Percentiles rank a stretch among this genome's conserved stretches.
Conservation (phyloP, 495 filamentous ascomycete species). For the Hypoxylon subgilvum region DNA sequence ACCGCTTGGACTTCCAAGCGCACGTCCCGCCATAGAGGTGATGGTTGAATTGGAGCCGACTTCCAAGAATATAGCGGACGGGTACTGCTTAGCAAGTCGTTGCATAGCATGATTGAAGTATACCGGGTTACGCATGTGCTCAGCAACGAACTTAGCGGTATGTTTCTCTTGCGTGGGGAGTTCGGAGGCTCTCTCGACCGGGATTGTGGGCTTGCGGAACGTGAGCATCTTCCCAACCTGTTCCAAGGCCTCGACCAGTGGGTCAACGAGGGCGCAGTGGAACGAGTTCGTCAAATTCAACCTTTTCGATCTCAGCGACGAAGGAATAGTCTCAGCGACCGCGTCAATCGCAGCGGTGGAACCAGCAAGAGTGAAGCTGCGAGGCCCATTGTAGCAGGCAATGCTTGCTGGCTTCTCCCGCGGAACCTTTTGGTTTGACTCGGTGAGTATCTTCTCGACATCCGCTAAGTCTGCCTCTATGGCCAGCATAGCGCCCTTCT, state of each 20-base stretch:
- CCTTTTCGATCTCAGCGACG: slow-evolving; percentile 44
- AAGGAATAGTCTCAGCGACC: slow-evolving; percentile 26
- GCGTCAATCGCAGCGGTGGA: slow-evolving; percentile 44
- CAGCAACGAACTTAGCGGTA: slow-evolving; percentile 47
- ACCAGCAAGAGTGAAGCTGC: slow-evolving; percentile 57
- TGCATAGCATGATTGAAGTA: slow-evolving; percentile 59
- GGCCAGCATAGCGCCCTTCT: slow-evolving; percentile 54
- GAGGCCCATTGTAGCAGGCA: slow-evolving; percentile 59
- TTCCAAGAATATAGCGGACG: slow-evolving; percentile 55
- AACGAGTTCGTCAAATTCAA: slow-evolving; percentile 60
- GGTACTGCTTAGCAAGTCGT: slow-evolving; percentile 48
- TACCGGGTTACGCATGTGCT: slow-evolving; percentile 59
- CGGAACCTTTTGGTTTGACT: slow-evolving; percentile 23
- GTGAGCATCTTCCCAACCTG: slow-evolving; percentile 37
- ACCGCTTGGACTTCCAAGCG: slow-evolving; percentile 28
- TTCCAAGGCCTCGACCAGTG: slow-evolving; percentile 45
- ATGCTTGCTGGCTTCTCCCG: slow-evolving; percentile 39
- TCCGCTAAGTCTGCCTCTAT: slow-evolving; percentile 47
- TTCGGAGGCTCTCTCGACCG: slow-evolving; percentile 43
- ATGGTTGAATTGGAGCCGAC: slow-evolving; percentile 59
- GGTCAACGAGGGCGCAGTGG: slow-evolving; percentile 56
- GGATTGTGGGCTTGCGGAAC: slow-evolving; percentile 44
- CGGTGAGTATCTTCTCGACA: slow-evolving; percentile 38
- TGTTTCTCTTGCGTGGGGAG: slow-evolving; percentile 46
- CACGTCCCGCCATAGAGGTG: slow-evolving; percentile 51